Conservation (phyloP, 495 filamentous ascomycete species). For the Penicillium manginii region DNA sequence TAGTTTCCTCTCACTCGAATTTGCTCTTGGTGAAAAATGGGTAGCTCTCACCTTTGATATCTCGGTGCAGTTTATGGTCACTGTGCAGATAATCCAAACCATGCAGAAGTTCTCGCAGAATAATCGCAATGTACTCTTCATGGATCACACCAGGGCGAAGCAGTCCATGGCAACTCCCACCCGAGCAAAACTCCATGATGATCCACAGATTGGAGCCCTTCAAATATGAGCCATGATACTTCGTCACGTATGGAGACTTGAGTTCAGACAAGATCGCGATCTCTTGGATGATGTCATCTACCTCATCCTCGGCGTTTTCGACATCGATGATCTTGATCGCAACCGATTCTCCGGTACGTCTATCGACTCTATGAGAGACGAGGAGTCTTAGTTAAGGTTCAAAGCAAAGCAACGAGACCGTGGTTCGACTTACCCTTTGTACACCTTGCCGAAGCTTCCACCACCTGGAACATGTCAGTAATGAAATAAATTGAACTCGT, state of each 20-base stretch:
- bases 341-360: constrained; percentile 79
- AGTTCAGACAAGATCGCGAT: constrained; percentile 95
- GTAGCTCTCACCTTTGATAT: constrained; percentile 81
- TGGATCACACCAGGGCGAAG: constrained; percentile 91
- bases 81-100: constrained; percentile 91
- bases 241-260: constrained; percentile 91
- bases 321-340: constrained; percentile 98
- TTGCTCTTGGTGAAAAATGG: neutral
- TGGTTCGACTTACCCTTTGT: constrained; percentile 72
- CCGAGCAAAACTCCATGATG: constrained; percentile 92
- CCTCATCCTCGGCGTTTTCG: constrained; percentile 97
- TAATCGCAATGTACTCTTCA: constrained; percentile 94
- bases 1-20: neutral
- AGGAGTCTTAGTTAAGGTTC: neutral
- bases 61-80: constrained; percentile 94
- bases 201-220: constrained; percentile 98
- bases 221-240: constrained; percentile 94
- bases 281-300: constrained; percentile 98
- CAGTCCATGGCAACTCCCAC: constrained; percentile 88
- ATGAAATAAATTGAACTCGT: neutral
- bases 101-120: constrained; percentile 84
- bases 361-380: constrained; percentile 68
- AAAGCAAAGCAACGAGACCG: neutral
- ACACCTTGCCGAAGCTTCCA: constrained; percentile 94
- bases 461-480: constrained; percentile 55